Evolutionary conservation across 306 rosid genomes (phyloP), one percentile per base, ranked within the genome.

Genomic region (Prunus davidiana): DNA sequence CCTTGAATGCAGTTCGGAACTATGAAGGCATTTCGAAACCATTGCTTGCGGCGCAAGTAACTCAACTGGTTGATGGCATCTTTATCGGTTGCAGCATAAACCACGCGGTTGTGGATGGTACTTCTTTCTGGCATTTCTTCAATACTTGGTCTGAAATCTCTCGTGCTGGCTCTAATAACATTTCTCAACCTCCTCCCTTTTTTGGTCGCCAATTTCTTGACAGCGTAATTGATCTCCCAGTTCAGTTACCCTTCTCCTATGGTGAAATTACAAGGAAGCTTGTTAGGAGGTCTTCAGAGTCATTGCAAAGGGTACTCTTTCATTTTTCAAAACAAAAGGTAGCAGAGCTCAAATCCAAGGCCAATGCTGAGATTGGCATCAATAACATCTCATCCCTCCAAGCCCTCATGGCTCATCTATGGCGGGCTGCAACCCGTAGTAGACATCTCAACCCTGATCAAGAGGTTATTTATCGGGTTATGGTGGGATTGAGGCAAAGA

Each of bases 41-140:
- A 0, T 38, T 82, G 67, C 63, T 86, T 19, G 84, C 79, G 1
- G 67, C 80, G 2, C 87, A 86, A 56, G 85, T 86, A 2, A 82
- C 85, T 1, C 81, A 82, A 81, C 28, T 85, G 3, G 24, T 68
- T 28, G 88, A 85, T 51, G 84, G 82, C 18, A 6, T 85, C 46
- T 85, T 85, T 76, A 76, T 85, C 2, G 82, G 69, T 4, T 30
- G 69, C 64, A 0, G 80, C 4, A 43, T 76, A 0, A 79, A 82
- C 58, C 58, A 52, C 12, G 1, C 4, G 6, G 24, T 18, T 19
- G 24, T 8, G 2, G 58, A 52, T 19, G 58, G 58, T 3, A 5
- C 58, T 4, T 18, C 22, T 8, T 52, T 15, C 22, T 52, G 58
- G 58, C 58, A 8, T 16, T 52, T 52, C 22, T 52, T 52, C 58